A percentile compares a stretch with the other conserved stretches of the same genome.
Evolutionary conservation across 495 filamentous ascomycete genomes (phyloP).

Genomic region (Niebla homalea): DNA sequence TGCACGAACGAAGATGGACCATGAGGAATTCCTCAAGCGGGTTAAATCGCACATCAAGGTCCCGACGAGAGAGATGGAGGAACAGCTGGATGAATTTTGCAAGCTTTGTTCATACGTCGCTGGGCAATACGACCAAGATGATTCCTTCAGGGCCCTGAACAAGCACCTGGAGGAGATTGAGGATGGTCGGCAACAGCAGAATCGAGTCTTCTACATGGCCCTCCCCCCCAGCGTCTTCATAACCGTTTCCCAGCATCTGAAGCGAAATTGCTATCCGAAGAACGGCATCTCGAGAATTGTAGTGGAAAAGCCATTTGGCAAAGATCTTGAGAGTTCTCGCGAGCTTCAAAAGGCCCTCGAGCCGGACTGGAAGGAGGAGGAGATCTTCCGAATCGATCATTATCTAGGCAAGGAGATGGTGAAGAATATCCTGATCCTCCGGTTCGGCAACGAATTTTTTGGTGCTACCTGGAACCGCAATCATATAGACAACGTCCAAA

Average conservation of each 20-base stretch:
- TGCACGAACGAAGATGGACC: slow-evolving; percentile 99
- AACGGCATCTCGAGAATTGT: slow-evolving; percentile 86
- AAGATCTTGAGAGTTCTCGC: slow-evolving; percentile 86
- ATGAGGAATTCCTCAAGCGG: slow-evolving; percentile 80
- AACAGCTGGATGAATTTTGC: slow-evolving; percentile 84
- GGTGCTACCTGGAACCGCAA: slow-evolving; percentile 98
- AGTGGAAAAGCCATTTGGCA: slow-evolving; percentile 98
- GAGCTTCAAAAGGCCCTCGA: slow-evolving; percentile 90
- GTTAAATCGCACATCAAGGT: slow-evolving; percentile 98
- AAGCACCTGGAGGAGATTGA: slow-evolving; percentile 86
- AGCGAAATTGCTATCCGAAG: slow-evolving; percentile 88
- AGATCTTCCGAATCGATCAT: slow-evolving; percentile 99
- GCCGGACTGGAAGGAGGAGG: slow-evolving; percentile 98
- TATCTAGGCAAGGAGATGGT: slow-evolving; percentile 99
- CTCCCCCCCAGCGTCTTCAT: slow-evolving; percentile 96
- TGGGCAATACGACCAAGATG: slow-evolving; percentile 95
- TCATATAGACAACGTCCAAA: slow-evolving; percentile 97
- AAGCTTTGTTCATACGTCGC: slow-evolving; percentile 81
- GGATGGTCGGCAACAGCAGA: slow-evolving; percentile 63
- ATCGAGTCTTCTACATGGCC: slow-evolving; percentile 99
- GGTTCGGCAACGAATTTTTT: slow-evolving; percentile 99
- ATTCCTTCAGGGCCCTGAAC: slow-evolving; percentile 78
- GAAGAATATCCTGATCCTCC: slow-evolving; percentile 96
- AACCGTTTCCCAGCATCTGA: slow-evolving; percentile 90
- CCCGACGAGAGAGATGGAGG: slow-evolving; percentile 92